Base-by-base conservation (phyloP, 2,329 filamentous ascomycete genomes). In the Peltaster fructicola region DNA sequence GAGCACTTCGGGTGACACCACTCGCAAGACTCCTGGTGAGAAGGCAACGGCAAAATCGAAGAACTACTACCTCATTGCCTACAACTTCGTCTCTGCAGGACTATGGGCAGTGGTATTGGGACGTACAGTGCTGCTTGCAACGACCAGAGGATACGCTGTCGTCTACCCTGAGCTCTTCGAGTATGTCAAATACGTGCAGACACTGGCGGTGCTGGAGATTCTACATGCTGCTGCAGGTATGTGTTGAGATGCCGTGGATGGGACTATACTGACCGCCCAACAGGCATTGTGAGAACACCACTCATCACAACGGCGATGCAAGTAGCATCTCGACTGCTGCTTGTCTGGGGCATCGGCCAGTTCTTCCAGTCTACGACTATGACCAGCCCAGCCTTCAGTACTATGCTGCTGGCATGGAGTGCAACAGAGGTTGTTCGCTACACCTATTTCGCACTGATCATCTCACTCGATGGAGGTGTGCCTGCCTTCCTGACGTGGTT, bases 391-490 rank as follows among this genome's bases (percentile, higher is more conserved):
- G 67, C 64, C 28, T 90, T 84, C 60, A 61, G 69, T 37, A 66
- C 63, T 41, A 81, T 91, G 79, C 64, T 95, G 30, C 44, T 74
- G 28, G 84, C 88, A 15, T 95, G 88, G 85, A 75, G 71, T 35
- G 52, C 80, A 30, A 93, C 88, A 32, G 88, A 98, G 57, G 77
- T 92, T 26, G 75, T 93, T 41, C 74, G 88, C 27, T 98, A 98
- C 63, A 67, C 69, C 23, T 98, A 79, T 63, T 95, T 95, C 49
- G 76, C 78, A 17, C 63, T 82, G 41, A 71, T 69, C 39, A 65
- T 88, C 15, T 56, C 60, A 34, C 39, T 50, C 26, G n/a, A n/a
- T n/a, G 44, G 59, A 39, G 39, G 39, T 0, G 67, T 76, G 15
- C 79, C 82, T 0, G 48, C 43, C 1, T 57, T 63, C 31, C 63